Base-by-base conservation (phyloP, 192 early-diverging fungal species). In the Allomyces macrogynus region DNA sequence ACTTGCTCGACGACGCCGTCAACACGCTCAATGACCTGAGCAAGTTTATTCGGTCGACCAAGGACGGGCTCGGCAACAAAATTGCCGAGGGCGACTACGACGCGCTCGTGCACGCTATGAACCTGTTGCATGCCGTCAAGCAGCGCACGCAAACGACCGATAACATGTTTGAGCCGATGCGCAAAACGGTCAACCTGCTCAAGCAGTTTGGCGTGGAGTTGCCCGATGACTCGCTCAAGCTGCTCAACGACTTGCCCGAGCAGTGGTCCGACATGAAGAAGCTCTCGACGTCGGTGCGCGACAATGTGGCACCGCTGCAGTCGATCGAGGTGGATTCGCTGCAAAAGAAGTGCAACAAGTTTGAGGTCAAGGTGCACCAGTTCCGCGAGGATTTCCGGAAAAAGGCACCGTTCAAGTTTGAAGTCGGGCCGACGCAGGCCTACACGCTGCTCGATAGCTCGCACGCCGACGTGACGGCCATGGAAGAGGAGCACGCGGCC, bases 341-440 rank as follows among this genome's bases (percentile, higher is more conserved):
- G 42, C 82, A 84, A 63, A 81, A 84, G 68, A 84, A 84, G 62
- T 84, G 81, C 72, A 84, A 84, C 77, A 69, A 73, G 62, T 84
- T 84, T 69, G 82, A 84, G 64, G 76, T 71, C 64, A 72, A 75
- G 26, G 84, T 84, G 65, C 81, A 84, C 68, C 70, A 84, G 25
- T 84, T 83, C 70, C 62, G 81, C 20, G 82, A 84, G 75, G 77
- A 84, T 22, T 84, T 84, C 71, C 65, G 81, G 12, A 79, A 80
- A 67, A 83, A 84, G 72, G 82, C 82, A n/a, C 82, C 82, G n/a
- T 84, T 84, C 72, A 81, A 77, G 65, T 84, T 83, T 64, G 79
- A 81, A 23, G 68, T 81, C 54, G 82, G 82, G 0, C 69, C 71
- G 26, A 72, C 66, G 1, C 57, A 65, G 14, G 79, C 81, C 0